These are phyloP conservation scores for Fraxinus americana DNA, from an alignment of 257 asterid species.

Conservation along the genomic window DNA sequence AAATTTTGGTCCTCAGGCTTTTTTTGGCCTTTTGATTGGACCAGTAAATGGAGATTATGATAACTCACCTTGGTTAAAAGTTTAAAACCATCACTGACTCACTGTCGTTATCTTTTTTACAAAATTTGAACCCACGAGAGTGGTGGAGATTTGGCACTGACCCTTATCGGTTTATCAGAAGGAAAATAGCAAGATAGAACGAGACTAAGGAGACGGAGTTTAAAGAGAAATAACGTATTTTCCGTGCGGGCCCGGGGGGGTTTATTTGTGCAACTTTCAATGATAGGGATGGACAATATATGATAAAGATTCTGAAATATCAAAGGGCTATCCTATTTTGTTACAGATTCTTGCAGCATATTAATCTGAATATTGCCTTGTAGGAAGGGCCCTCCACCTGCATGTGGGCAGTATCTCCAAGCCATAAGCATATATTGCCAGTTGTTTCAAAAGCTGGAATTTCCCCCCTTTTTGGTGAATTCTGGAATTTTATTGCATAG, in stretches of 20 bases:
- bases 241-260: background rate
- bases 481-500: background rate
- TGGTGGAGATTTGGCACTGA: background rate
- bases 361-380: slow-evolving; percentile 30
- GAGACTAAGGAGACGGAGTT: background rate
- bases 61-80: slow-evolving; percentile 15
- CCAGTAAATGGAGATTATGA: slow-evolving; percentile 28
- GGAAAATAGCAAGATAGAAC: background rate
- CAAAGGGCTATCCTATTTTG: slow-evolving; percentile 6
- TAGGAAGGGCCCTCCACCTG: slow-evolving; percentile 39
- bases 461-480: background rate
- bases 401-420: slow-evolving; percentile 31
- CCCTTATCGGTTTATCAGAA: background rate
- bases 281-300: slow-evolving; percentile 23
- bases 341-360: slow-evolving; percentile 37
- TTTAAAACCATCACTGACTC: slow-evolving; percentile 14
- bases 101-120: slow-evolving; percentile 7
- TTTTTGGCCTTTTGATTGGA: slow-evolving; percentile 27
- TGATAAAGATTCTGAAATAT: slow-evolving; percentile 42
- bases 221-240: background rate
- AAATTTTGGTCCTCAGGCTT: slow-evolving; percentile 32
- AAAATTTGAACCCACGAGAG: background rate
- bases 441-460: slow-evolving; percentile 25
- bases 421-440: slow-evolving; percentile 27
- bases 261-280: slow-evolving; percentile 11